Evolutionary conservation across 1,139 yeast species (phyloP).

Genomic region (Spathaspora sp.): DNA sequence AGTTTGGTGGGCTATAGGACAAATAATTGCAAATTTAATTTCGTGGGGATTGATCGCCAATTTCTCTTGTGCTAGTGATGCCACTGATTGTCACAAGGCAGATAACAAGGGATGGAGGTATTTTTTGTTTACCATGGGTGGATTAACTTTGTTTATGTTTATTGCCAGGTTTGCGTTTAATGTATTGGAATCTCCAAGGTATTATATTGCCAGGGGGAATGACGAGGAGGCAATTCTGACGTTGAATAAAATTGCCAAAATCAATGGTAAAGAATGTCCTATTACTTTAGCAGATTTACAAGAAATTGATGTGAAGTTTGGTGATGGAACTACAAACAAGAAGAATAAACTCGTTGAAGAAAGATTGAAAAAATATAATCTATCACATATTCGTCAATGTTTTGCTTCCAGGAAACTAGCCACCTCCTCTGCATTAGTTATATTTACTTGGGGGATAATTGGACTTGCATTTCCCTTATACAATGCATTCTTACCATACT

Average conservation of each 20-base stretch:
- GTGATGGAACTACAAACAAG: slow-evolving; percentile 11
- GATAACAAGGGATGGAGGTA: slow-evolving; percentile 48
- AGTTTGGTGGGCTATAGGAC: slow-evolving; percentile 47
- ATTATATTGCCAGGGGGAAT: slow-evolving; percentile 39
- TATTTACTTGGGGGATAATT: slow-evolving; percentile 42
- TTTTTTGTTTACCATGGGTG: slow-evolving; percentile 41
- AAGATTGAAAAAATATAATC: slow-evolving; percentile 27
- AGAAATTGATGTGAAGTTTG: slow-evolving; percentile 24
- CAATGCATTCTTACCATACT: slow-evolving; percentile 44
- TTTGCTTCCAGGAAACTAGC: slow-evolving; percentile 36
- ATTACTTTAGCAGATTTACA: slow-evolving; percentile 33
- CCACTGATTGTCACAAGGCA: slow-evolving; percentile 24
- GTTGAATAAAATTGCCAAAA: slow-evolving; percentile 35
- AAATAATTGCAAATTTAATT: slow-evolving; percentile 36
- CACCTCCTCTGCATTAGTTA: slow-evolving; percentile 33
- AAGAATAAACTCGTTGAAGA: slow-evolving; percentile 21
- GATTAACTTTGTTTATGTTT: slow-evolving; percentile 39
- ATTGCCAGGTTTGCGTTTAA: slow-evolving; percentile 33
- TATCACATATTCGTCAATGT: slow-evolving; percentile 34
- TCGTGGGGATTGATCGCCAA: slow-evolving; percentile 44
- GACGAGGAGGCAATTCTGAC: slow-evolving; percentile 37
- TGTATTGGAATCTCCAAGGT: slow-evolving; percentile 42
- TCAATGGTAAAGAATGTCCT: slow-evolving; percentile 25
- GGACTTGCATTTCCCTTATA: slow-evolving; percentile 48
- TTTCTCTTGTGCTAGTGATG: slow-evolving; percentile 29